Conservation (phyloP, 73 alveolate genomes). For the Paramecium octaurelia region DNA sequence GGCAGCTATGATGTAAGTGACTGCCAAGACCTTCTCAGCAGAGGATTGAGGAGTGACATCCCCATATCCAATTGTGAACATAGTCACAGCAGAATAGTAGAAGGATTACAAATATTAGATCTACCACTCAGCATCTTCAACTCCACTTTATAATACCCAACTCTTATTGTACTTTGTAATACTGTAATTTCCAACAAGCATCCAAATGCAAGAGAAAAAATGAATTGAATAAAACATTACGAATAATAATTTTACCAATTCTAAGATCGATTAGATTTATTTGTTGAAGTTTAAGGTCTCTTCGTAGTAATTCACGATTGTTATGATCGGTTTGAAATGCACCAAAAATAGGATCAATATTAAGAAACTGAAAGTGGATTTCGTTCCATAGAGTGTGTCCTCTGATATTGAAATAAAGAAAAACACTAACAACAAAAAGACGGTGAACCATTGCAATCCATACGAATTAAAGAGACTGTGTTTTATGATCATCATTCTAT, state of each 20-base stretch:
- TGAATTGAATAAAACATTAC: conserved; percentile 40
- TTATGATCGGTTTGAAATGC: not conserved
- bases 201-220: conserved; percentile 50
- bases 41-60: conserved; percentile 52
- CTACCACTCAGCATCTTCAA: conserved; percentile 45
- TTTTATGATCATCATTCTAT: not conserved
- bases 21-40: conserved; percentile 28
- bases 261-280: not conserved
- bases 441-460: not conserved
- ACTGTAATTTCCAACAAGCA: not conserved
- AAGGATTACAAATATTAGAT: conserved; percentile 49
- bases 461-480: not conserved
- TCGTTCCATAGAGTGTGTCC: not conserved
- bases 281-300: not conserved
- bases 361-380: not conserved
- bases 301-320: not conserved
- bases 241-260: conserved; percentile 20
- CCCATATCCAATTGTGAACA: conserved; percentile 62
- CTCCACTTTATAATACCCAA: conserved; percentile 18
- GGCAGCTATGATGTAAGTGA: conserved; percentile 24
- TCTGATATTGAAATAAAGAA: not conserved
- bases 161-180: not conserved
- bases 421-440: not conserved
- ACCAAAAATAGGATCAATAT: not conserved
- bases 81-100: conserved; percentile 49